A percentile compares a stretch with the other conserved stretches of the same genome.
Evolutionary conservation across 768 basidiomycete genomes (phyloP).

Genomic region (Leccinellum rugosiceps): DNA sequence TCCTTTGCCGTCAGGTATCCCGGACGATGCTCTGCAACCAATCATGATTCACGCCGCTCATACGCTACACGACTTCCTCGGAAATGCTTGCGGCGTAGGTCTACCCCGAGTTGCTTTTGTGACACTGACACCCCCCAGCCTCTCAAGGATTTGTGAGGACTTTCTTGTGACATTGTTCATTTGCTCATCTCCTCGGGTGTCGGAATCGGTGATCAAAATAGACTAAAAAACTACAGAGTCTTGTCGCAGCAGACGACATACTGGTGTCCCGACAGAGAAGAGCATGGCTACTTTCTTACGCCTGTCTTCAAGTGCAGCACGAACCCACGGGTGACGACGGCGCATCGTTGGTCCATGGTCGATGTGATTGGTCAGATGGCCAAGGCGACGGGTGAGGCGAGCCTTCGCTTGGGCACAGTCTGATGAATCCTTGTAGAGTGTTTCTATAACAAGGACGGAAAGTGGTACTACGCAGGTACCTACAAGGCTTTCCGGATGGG

Average conservation of each 20-base stretch:
- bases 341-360: conserved; percentile 69
- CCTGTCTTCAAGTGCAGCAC: conserved; percentile 77
- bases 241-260: conserved; percentile 64
- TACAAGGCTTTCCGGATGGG: conserved; percentile 67
- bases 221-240: conserved; percentile 64
- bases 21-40: conserved; percentile 64
- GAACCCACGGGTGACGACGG: conserved; percentile 71
- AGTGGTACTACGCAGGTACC: conserved; percentile 83
- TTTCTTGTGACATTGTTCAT: background rate
- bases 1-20: conserved; percentile 61
- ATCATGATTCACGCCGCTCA: conserved; percentile 62
- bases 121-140: conserved; percentile 36
- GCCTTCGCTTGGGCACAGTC: background rate
- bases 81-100: conserved; percentile 54
- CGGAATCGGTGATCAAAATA: conserved; percentile 24
- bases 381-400: conserved; percentile 55
- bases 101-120: background rate
- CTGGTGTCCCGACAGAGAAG: conserved; percentile 82
- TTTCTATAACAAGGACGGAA: conserved; percentile 76
- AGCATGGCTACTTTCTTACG: conserved; percentile 74
- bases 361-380: conserved; percentile 59
- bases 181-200: background rate
- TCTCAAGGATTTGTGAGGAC: conserved; percentile 54
- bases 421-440: conserved; percentile 48
- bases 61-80: conserved; percentile 68